These are phyloP conservation scores for Exidia glandulosa DNA, from an alignment of 768 basidiomycete genomes.

Conservation along the genomic window DNA sequence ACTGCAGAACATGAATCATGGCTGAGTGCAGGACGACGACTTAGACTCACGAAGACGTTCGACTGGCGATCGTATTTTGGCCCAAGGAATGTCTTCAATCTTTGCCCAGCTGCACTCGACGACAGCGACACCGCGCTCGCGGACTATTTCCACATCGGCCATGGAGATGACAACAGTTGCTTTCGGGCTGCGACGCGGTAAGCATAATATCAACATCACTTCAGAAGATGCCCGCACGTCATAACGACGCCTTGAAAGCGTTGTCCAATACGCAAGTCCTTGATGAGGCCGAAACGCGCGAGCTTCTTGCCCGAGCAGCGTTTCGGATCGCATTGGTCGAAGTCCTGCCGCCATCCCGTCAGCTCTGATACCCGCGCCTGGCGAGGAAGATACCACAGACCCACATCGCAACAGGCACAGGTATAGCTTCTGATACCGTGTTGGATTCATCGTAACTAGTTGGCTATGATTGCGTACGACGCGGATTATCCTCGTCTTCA, in stretches of 20 bases:
- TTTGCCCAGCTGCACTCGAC: slow-evolving; percentile 99
- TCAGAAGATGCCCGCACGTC: slow-evolving; percentile 49
- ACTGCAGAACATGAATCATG: slow-evolving; percentile 35
- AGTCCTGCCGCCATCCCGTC: slow-evolving; percentile 52
- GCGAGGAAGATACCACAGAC: slow-evolving; percentile 33
- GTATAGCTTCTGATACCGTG: slow-evolving; percentile 11
- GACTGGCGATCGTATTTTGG: slow-evolving; percentile 85
- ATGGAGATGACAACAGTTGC: slow-evolving; percentile 71
- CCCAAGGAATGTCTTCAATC: slow-evolving; percentile 87
- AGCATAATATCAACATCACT: slow-evolving; percentile 2
- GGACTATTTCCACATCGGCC: slow-evolving; percentile 71
- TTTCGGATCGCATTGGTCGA: slow-evolving; percentile 93
- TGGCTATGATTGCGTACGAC: slow-evolving; percentile 7
- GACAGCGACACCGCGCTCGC: slow-evolving; percentile 75
- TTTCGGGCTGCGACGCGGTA: slow-evolving; percentile 50
- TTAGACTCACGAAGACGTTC: slow-evolving; percentile 69
- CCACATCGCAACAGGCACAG: slow-evolving; percentile 93
- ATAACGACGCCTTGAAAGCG: slow-evolving; percentile 88
- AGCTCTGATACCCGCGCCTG: not conserved
- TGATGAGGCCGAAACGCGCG: slow-evolving; percentile 72
- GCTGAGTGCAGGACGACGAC: not conserved
- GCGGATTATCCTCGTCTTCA: slow-evolving; percentile 19
- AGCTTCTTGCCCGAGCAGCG: slow-evolving; percentile 85
- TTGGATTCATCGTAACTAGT: not conserved
- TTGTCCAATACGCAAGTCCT: slow-evolving; percentile 70